Evolutionary conservation across 169 alveolate species (phyloP).

Genomic region (Cyclospora cayetanensis): DNA sequence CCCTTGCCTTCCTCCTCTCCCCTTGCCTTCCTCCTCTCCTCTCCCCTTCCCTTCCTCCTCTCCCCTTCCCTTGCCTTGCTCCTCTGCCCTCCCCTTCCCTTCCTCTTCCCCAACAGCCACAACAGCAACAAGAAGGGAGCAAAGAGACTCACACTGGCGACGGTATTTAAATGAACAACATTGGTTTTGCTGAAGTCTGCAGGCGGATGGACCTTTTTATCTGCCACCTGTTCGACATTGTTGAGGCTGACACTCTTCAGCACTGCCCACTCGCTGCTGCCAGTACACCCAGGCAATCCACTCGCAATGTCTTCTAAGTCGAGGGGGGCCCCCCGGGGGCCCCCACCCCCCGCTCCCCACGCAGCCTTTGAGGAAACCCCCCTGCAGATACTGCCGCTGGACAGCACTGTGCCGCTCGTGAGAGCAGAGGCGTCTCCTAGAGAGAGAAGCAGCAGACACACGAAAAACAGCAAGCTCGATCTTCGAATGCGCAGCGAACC

Average conservation of each 20-base stretch:
- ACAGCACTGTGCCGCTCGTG: background rate
- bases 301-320: background rate
- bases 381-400: background rate
- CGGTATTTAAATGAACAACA: background rate
- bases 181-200: background rate
- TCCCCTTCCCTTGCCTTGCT: background rate
- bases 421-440: too few relatives aligned
- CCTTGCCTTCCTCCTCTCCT: background rate
- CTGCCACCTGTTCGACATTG: background rate
- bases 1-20: too few relatives aligned
- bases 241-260: background rate
- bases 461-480: too few relatives aligned
- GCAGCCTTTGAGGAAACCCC: background rate
- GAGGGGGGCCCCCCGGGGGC: constrained; percentile 12
- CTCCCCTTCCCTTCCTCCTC: background rate
- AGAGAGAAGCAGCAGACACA: too few relatives aligned
- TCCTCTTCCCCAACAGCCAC: background rate
- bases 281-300: background rate
- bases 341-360: background rate
- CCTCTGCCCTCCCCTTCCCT: background rate
- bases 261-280: background rate
- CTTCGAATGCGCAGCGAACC: too few relatives aligned
- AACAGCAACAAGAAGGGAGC: background rate
- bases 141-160: background rate
- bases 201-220: background rate